phyloP scores from a whole-genome alignment of 129 eudicot genomes.

The Flaveria ramosissima region DNA sequence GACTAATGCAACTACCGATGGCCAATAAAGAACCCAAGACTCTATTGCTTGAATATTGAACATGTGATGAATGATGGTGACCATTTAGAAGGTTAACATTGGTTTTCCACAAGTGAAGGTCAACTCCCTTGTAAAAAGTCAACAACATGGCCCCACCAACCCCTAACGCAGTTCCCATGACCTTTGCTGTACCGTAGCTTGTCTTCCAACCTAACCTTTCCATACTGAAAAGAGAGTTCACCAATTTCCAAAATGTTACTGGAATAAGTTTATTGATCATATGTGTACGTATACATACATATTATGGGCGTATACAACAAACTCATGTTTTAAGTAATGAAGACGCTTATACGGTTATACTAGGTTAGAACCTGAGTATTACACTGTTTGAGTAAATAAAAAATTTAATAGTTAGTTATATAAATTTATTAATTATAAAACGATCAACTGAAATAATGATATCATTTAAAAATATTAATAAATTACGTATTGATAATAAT shows the following conservation, averaged over 20 bases:
- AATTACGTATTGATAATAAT: no score
- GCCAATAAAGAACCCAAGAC: slow-evolving; percentile 32
- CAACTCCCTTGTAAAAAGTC: slow-evolving; percentile 52
- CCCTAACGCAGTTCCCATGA: slow-evolving; percentile 44
- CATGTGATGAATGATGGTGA: slow-evolving; percentile 22
- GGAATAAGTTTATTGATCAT: neutral
- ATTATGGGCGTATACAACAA: neutral
- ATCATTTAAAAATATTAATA: no score
- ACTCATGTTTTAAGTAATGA: no score
- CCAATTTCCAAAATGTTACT: no score
- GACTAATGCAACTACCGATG: slow-evolving; percentile 28
- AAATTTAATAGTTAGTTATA: no score
- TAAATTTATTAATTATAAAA: no score
- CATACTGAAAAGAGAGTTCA: slow-evolving; percentile 33
- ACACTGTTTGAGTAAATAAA: no score
- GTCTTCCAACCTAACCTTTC: slow-evolving; percentile 52
- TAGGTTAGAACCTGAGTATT: no score
- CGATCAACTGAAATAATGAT: no score
- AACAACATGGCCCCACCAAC: slow-evolving; percentile 60
- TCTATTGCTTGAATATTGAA: slow-evolving; percentile 21
- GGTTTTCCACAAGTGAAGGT: slow-evolving; percentile 43
- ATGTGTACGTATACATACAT: neutral
- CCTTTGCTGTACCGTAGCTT: slow-evolving; percentile 45
- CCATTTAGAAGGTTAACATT: slow-evolving; percentile 43
- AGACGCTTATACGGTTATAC: no score